These are phyloP conservation scores for Epichloe baconii DNA, from an alignment of 2,329 filamentous ascomycete species.

Conservation along the genomic window DNA sequence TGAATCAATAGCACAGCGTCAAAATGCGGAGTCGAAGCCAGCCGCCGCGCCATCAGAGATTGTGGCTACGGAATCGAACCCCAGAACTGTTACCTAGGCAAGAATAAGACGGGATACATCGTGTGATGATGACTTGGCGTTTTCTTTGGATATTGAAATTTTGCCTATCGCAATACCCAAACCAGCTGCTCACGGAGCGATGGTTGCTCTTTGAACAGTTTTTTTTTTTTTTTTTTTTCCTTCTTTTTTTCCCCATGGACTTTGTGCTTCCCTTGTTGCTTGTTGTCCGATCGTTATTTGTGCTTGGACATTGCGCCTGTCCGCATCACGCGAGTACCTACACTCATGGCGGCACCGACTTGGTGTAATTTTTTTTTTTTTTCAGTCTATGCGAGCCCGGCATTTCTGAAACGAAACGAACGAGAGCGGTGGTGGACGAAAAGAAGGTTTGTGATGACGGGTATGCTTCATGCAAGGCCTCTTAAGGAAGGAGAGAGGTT, in stretches of 20 bases:
- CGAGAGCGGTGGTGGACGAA: background rate
- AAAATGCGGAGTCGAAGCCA: background rate
- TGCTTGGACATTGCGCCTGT: no score
- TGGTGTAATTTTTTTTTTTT: background rate
- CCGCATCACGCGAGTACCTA: background rate
- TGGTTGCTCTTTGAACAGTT: background rate
- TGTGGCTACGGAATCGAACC: background rate
- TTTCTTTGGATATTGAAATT: background rate
- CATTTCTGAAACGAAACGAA: background rate
- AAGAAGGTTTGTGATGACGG: background rate
- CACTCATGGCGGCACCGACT: no score
- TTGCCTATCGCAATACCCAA: background rate
- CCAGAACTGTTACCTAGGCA: background rate
- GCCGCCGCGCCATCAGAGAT: background rate
- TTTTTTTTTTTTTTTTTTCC: background rate
- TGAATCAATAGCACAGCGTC: background rate
- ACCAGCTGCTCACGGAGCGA: background rate
- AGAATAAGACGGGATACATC: background rate
- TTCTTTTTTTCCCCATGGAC: background rate
- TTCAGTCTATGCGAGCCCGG: background rate
- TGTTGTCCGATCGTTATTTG: background rate
- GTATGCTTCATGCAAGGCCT: background rate
- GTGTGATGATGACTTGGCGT: background rate
- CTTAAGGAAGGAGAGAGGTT: background rate
- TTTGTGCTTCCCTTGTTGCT: background rate